Evolutionary conservation across 2,329 filamentous ascomycete genomes (phyloP).

Genomic region (Calonectria hongkongensis): DNA sequence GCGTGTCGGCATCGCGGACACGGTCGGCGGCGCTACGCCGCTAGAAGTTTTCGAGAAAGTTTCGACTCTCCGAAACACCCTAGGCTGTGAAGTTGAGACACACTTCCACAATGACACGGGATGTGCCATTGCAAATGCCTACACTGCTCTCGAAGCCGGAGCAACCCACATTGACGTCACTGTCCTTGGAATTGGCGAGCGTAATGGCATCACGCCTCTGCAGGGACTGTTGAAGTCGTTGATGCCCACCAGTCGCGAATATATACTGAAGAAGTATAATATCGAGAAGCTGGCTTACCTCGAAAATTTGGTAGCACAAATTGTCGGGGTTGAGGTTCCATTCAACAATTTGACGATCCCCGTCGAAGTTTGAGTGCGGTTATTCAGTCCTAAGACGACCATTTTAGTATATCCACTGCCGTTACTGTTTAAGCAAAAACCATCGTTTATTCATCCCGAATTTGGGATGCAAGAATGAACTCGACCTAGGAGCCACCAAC

Average conservation of each 20-base stretch:
- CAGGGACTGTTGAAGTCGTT: conserved; percentile 41
- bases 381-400: too few species aligned
- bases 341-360: background rate
- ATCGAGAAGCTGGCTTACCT: conserved; percentile 92
- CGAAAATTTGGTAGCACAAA: conserved; percentile 88
- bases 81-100: conserved; percentile 78
- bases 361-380: background rate
- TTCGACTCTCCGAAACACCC: conserved; percentile 55
- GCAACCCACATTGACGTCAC: conserved; percentile 88
- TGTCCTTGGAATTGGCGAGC: conserved; percentile 83
- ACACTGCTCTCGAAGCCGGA: conserved; percentile 90
- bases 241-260: conserved; percentile 77
- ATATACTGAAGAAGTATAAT: conserved; percentile 92
- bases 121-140: conserved; percentile 92
- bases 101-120: conserved; percentile 89
- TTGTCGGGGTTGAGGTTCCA: conserved; percentile 52
- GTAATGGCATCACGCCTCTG: conserved; percentile 83
- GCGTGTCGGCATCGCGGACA: conserved; percentile 79
- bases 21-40: conserved; percentile 84
- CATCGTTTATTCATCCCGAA: too few species aligned
- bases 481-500: too few species aligned
- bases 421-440: too few species aligned
- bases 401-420: too few species aligned
- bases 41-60: conserved; percentile 93
- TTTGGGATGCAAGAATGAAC: too few species aligned